Evolutionary conservation across 2,329 filamentous ascomycete species (phyloP).

Genomic region (Diplodia mutila): DNA sequence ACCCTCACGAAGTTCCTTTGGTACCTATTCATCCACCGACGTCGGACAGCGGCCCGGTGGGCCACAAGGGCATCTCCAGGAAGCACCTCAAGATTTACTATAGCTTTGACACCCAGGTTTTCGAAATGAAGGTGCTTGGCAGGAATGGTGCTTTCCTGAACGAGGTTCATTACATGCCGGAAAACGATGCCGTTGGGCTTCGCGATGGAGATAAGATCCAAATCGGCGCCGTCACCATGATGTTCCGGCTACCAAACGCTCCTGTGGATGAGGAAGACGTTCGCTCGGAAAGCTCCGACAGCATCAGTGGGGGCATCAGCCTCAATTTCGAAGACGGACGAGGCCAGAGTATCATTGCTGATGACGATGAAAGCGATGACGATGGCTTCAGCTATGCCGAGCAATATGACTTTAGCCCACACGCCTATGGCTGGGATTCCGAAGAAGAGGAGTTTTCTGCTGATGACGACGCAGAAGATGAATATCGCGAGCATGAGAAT

Average conservation of each 20-base stretch:
- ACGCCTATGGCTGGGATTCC: slow-evolving; percentile 26
- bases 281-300: slow-evolving; percentile 31
- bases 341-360: slow-evolving; percentile 56
- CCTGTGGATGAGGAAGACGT: slow-evolving; percentile 59
- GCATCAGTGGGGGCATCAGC: slow-evolving; percentile 65
- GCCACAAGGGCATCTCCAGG: slow-evolving; percentile 74
- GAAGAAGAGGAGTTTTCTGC: slow-evolving; percentile 26
- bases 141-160: slow-evolving; percentile 72
- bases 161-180: slow-evolving; percentile 58
- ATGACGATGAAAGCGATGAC: slow-evolving; percentile 31
- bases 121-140: slow-evolving; percentile 66
- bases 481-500: slow-evolving; percentile 40
- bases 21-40: slow-evolving; percentile 74
- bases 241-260: slow-evolving; percentile 70
- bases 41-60: slow-evolving; percentile 34
- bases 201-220: slow-evolving; percentile 69
- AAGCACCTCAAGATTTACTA: slow-evolving; percentile 74
- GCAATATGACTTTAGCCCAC: slow-evolving; percentile 22
- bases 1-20: slow-evolving; percentile 65
- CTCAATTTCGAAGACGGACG: slow-evolving; percentile 70
- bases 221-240: slow-evolving; percentile 71
- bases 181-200: slow-evolving; percentile 59
- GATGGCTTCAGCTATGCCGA: slow-evolving; percentile 22
- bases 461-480: slow-evolving; percentile 42
- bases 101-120: slow-evolving; percentile 64